A percentile compares a stretch with the other conserved stretches of the same genome.
phyloP scores from a whole-genome alignment of 2,329 filamentous ascomycete genomes.

The Microsporum audouinii region DNA sequence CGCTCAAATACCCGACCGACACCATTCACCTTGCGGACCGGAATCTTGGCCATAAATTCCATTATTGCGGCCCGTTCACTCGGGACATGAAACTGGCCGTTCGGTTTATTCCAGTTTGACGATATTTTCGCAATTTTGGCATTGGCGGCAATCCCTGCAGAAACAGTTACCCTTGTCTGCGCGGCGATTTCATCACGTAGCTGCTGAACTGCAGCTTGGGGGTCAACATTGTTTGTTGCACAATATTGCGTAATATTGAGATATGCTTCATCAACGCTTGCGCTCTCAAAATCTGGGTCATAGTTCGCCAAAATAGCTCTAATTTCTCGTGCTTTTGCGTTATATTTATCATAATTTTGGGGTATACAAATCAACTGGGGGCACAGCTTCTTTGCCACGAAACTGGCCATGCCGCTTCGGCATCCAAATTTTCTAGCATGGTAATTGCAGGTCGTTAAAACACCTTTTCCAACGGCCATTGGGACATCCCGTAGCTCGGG shows the following conservation, averaged over 20 bases:
- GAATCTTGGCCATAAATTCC: constrained; percentile 70
- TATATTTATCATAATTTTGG: constrained; percentile 84
- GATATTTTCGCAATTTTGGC: constrained; percentile 89
- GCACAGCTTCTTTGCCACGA: constrained; percentile 89
- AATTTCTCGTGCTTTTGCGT: constrained; percentile 77
- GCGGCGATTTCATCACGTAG: constrained; percentile 67
- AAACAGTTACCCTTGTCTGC: constrained; percentile 73
- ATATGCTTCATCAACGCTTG: constrained; percentile 93
- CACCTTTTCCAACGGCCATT: constrained; percentile 75
- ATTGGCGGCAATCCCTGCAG: constrained; percentile 88
- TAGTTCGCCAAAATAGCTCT: constrained; percentile 74
- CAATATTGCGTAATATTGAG: constrained; percentile 90
- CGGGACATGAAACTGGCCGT: constrained; percentile 72
- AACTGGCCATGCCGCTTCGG: constrained; percentile 88
- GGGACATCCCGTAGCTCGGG: constrained; percentile 78
- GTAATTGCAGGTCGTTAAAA: constrained; percentile 71
- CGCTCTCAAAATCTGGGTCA: constrained; percentile 80
- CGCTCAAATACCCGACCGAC: constrained; percentile 90
- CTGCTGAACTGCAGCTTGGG: constrained; percentile 63
- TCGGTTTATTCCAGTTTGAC: constrained; percentile 92
- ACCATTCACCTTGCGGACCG: constrained; percentile 85
- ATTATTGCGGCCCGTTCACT: constrained; percentile 65
- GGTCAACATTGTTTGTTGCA: constrained; percentile 50
- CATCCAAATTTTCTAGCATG: constrained; percentile 80
- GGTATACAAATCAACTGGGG: constrained; percentile 72